Base-by-base conservation (phyloP, 305 asterid genomes). In the Euphrasia arctica region DNA sequence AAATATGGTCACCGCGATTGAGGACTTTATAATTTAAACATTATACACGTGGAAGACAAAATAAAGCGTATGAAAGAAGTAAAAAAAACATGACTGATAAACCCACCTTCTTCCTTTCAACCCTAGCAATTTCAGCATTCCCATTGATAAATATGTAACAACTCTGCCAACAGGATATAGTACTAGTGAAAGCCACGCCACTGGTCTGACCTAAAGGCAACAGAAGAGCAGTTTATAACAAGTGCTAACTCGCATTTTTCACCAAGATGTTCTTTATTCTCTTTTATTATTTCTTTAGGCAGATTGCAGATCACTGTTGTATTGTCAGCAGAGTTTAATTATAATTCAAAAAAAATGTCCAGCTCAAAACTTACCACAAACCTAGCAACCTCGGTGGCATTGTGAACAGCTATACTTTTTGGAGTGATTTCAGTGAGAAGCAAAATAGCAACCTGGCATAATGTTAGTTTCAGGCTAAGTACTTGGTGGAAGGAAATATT, bases 391-490 rank as follows among this genome's bases (percentile, higher is more conserved):
- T 94, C 98, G 0, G 98, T 83, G 70, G 99, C 96, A 88, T 94
- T 87, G 77, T 94, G 98, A 71, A 94, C 99, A 67, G 99, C 99
- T 69, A 94, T 76, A 78, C 99, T 94, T 78, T 94, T 94, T 42
- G 99, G 99, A 69, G 99, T 94, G 66, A 94, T 94, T 82, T 94
- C 99, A 32, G 99, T 94, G 71, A 94, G 98, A 50, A 94, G 99
- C 80, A 94, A 82, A 80, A 94, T 75, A 32, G 87, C 85, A 76
- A 94, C 97, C 99, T 94, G 87, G 71, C 57, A 74, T 67, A 59
- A 56, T 62, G 65, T 58, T 50, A 64, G 74, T 65, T 68, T 60
- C 68, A 62, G 59, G 61, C 60, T 67, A 65, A 66, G 57, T 72
- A 61, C 54, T 59, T 36, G 60, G 65, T 65, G 58, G 59, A 54